These are phyloP conservation scores for Colletotrichum euphorbiae DNA, from an alignment of 2,329 filamentous ascomycete species.

Conservation along the genomic window DNA sequence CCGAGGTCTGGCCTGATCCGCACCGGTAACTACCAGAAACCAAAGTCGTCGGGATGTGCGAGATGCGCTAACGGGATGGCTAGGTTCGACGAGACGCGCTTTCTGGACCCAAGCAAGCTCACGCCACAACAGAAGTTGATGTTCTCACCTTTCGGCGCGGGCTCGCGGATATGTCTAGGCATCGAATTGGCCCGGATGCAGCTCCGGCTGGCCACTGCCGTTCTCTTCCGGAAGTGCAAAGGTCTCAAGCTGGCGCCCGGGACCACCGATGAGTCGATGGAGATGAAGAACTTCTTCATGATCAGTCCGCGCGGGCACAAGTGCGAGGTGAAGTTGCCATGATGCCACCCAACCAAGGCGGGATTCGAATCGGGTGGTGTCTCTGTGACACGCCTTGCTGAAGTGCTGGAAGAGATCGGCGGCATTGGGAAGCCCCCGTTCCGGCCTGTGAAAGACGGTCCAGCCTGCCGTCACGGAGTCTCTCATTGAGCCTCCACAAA, in stretches of 20 bases:
- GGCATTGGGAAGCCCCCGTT: not conserved
- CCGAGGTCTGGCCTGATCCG: constrained; percentile 55
- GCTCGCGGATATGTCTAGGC: constrained; percentile 62
- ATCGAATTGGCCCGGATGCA: constrained; percentile 69
- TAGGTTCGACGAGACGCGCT: constrained; percentile 33
- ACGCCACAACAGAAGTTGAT: constrained; percentile 57
- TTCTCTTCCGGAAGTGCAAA: constrained; percentile 63
- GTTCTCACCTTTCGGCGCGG: constrained; percentile 65
- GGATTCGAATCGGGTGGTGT: not conserved
- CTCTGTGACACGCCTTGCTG: not conserved
- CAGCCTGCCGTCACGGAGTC: not conserved
- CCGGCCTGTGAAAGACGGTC: not conserved
- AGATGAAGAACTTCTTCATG: constrained; percentile 49
- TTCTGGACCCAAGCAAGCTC: constrained; percentile 10
- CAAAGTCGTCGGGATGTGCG: rapidly evolving
- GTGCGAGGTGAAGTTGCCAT: constrained; percentile 44
- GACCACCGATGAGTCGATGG: constrained; percentile 53
- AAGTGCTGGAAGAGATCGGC: not conserved
- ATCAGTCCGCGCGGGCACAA: constrained; percentile 47
- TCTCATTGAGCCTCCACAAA: not conserved
- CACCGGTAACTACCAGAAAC: constrained; percentile 38
- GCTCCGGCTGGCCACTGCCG: constrained; percentile 61
- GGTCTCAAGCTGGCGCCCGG: constrained; percentile 48
- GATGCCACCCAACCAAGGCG: not conserved
- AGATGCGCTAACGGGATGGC: not conserved